Conservation (phyloP, 306 rosid genomes). For the apple (Malus domestica) region DNA sequence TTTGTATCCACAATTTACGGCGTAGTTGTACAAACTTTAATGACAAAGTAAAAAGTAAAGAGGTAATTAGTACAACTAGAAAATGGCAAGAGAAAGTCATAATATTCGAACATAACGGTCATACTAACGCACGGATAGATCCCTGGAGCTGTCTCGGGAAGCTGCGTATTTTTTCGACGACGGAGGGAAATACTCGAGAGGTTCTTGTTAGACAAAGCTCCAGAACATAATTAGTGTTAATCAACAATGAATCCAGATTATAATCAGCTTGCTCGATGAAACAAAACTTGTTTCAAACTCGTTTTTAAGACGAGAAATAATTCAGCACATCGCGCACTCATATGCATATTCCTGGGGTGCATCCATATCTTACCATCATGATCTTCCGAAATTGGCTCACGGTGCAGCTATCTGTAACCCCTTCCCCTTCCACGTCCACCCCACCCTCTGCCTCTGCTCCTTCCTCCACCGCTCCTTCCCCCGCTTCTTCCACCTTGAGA, state of each 20-base stretch:
- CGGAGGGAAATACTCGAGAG: not conserved
- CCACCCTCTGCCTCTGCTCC: conserved; percentile 67
- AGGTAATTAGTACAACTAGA: not conserved
- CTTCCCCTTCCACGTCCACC: conserved; percentile 78
- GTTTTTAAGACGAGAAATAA: conserved; percentile 39
- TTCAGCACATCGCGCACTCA: conserved; percentile 32
- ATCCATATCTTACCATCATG: not conserved
- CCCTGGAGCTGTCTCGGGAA: not conserved
- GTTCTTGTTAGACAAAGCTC: conserved; percentile 8
- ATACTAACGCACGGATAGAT: not conserved
- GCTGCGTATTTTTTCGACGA: not conserved
- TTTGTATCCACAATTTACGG: no score
- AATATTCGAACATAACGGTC: not conserved
- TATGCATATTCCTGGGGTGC: conserved; percentile 24
- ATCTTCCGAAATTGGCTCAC: conserved; percentile 8
- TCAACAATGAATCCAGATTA: conserved; percentile 10
- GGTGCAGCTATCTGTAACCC: conserved; percentile 40
- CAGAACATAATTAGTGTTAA: conserved; percentile 4
- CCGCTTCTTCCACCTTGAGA: conserved; percentile 59
- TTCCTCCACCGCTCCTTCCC: conserved; percentile 31
- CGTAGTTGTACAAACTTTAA: no score
- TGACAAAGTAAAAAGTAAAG: not conserved
- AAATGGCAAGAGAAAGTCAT: not conserved
- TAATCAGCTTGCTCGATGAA: conserved; percentile 26
- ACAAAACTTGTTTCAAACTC: conserved; percentile 43